Percentiles rank a stretch among this genome's conserved stretches.
Conservation (phyloP, 805 yeast species). For the Saccharomycopsis selenospora region DNA sequence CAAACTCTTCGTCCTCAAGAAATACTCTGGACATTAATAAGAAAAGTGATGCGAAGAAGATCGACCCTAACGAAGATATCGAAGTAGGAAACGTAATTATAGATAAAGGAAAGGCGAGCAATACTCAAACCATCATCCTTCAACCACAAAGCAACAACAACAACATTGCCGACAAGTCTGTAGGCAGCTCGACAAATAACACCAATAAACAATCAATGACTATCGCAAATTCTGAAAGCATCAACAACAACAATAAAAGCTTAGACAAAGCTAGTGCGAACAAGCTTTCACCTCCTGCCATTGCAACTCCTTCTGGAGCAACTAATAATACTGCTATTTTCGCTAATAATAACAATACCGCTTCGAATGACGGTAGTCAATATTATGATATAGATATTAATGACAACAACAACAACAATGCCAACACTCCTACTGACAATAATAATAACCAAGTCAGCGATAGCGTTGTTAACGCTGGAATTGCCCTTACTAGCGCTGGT, state of each 20-base stretch:
- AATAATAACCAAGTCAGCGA: background rate
- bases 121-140: slow-evolving; percentile 9
- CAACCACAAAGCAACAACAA: slow-evolving; percentile 7
- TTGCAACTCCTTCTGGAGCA: background rate
- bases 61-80: slow-evolving; percentile 14
- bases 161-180: background rate
- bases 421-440: background rate
- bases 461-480: background rate
- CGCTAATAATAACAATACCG: background rate
- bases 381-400: too few relatives aligned
- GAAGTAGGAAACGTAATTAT: slow-evolving; percentile 10
- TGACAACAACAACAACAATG: too few relatives aligned
- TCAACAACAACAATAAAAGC: background rate
- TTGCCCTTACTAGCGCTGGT: too few relatives aligned
- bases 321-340: background rate
- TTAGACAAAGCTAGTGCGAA: background rate
- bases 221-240: background rate
- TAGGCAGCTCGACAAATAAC: background rate
- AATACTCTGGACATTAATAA: slow-evolving; percentile 13
- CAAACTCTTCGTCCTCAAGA: slow-evolving; percentile 15
- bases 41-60: slow-evolving; percentile 6
- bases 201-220: background rate
- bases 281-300: slow-evolving; percentile 1
- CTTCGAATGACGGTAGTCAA: background rate
- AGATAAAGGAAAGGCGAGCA: slow-evolving; percentile 9